A percentile compares a stretch with the other conserved stretches of the same genome.
These are phyloP conservation scores for Mycosphaerella sp. DNA, from an alignment of 2,329 filamentous ascomycete species.

Conservation along the genomic window DNA sequence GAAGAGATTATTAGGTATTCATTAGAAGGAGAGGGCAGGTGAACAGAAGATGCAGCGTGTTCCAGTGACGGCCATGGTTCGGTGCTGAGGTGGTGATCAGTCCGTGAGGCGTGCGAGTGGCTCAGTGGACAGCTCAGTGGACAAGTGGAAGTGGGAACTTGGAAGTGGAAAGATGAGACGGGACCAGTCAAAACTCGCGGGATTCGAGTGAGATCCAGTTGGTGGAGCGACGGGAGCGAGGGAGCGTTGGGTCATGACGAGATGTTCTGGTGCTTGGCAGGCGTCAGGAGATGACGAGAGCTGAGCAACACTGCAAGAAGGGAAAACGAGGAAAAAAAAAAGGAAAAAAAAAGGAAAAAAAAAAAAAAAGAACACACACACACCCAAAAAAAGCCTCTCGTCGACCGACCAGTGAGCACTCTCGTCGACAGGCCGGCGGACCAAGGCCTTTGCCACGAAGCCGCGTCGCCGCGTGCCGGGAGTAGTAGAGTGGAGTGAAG, in stretches of 20 bases:
- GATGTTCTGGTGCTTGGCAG: not conserved
- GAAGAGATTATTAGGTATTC: too few species aligned
- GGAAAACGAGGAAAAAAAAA: not conserved
- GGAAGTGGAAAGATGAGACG: too few species aligned
- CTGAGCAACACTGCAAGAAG: too few species aligned
- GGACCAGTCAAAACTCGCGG: not conserved
- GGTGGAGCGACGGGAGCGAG: not conserved
- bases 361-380: too few species aligned
- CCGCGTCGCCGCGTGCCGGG: slow-evolving; percentile 1
- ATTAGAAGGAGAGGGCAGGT: slow-evolving; percentile 5
- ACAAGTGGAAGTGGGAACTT: too few species aligned
- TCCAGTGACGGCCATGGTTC: not conserved
- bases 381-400: not conserved
- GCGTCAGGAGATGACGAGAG: not conserved
- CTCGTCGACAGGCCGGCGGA: not conserved
- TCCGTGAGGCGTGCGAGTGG: not conserved
- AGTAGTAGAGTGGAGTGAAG: not conserved
- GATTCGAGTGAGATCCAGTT: not conserved
- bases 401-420: not conserved
- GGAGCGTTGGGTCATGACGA: slow-evolving; percentile 2
- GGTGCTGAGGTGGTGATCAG: not conserved
- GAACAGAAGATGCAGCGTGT: not conserved
- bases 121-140: too few species aligned
- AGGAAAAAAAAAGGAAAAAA: not conserved
- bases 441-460: not conserved